Percentiles rank a stretch among this genome's conserved stretches.
phyloP scores from a whole-genome alignment of 768 basidiomycete genomes.

The Serendipita indica region DNA sequence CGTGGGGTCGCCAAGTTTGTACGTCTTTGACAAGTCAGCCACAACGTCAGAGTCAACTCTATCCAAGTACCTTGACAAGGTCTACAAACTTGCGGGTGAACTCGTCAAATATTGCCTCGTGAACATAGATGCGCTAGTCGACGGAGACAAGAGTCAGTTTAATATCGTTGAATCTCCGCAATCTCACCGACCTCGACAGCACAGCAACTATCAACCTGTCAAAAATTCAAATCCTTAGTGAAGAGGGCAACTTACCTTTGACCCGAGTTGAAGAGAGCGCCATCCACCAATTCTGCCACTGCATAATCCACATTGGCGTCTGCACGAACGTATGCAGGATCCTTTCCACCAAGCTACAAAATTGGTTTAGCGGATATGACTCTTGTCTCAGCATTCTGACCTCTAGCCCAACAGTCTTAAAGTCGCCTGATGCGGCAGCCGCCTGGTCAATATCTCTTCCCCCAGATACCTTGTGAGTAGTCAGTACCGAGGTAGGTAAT shows the following conservation, averaged over 20 bases:
- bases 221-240: too few species aligned
- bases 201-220: too few species aligned
- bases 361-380: constrained; percentile 11
- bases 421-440: neutral
- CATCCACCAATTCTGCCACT: constrained; percentile 78
- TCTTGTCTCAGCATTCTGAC: neutral
- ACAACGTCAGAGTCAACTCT: neutral
- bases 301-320: constrained; percentile 81
- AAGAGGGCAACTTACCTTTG: too few species aligned
- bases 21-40: constrained; percentile 33
- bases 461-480: neutral
- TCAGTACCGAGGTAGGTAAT: neutral
- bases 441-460: neutral
- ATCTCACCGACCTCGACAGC: constrained; percentile 53
- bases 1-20: constrained; percentile 79
- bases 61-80: constrained; percentile 44
- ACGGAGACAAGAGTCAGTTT: neutral
- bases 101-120: constrained; percentile 61
- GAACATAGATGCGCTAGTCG: constrained; percentile 78
- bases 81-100: constrained; percentile 66
- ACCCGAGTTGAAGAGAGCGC: constrained; percentile 92
- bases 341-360: constrained; percentile 81
- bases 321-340: constrained; percentile 84
- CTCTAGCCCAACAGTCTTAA: constrained; percentile 17
- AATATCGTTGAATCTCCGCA: neutral